Evolutionary conservation across 495 filamentous ascomycete genomes (phyloP).

Genomic region (Copromyces sp.): DNA sequence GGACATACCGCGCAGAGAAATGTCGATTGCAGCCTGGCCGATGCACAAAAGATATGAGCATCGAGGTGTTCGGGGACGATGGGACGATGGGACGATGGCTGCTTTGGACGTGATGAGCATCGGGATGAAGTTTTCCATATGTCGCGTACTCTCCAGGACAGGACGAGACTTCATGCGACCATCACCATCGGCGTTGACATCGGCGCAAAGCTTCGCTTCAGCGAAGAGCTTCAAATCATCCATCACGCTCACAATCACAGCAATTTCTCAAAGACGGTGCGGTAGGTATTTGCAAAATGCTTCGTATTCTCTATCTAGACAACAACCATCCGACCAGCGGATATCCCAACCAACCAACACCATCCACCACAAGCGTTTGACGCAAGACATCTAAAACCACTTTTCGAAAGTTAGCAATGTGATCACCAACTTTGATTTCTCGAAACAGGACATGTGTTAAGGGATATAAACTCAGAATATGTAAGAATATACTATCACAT

Average conservation of each 20-base stretch:
- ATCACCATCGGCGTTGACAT: neutral
- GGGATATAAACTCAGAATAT: constrained; percentile 19
- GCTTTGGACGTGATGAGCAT: neutral
- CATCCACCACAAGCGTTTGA: neutral
- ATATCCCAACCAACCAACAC: neutral
- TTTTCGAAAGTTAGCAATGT: neutral
- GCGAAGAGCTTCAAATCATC: neutral
- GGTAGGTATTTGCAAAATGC: neutral
- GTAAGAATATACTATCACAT: constrained; percentile 27
- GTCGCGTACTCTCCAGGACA: neutral
- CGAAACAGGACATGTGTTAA: neutral
- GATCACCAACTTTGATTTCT: neutral
- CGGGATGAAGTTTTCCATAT: neutral
- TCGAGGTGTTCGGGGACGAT: neutral
- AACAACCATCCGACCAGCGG: neutral
- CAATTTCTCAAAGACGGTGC: neutral
- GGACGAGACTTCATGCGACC: neutral
- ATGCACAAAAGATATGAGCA: neutral
- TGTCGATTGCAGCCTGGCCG: neutral
- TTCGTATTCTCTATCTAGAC: neutral
- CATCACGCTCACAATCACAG: neutral
- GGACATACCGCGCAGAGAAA: neutral
- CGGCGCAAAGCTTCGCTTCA: neutral
- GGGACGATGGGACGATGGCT: neutral
- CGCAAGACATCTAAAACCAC: neutral